A percentile compares a stretch with the other conserved stretches of the same genome.
These are phyloP conservation scores for Trypanosomatidae sp. DNA, from an alignment of 208 protist species.

Conservation along the genomic window DNA sequence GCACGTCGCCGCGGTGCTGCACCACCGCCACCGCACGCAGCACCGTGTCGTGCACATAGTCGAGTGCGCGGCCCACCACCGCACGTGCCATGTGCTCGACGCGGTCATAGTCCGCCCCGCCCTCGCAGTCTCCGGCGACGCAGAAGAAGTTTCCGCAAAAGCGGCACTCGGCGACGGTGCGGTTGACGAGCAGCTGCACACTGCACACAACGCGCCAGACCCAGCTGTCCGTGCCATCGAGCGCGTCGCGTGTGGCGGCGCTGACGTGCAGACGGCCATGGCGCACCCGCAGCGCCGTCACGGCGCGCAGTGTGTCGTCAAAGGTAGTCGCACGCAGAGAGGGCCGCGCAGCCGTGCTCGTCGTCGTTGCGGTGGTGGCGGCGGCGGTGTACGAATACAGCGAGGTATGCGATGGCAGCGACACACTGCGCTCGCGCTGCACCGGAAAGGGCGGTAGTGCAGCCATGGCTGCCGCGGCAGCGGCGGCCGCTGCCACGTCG, in stretches of 20 bases:
- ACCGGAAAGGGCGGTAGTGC: constrained; percentile 25
- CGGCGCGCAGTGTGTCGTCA: constrained; percentile 30
- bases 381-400: constrained; percentile 7
- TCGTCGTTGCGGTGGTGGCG: constrained; percentile 1
- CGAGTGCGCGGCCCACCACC: constrained; percentile 29
- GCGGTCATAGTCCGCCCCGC: constrained; percentile 27
- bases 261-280: constrained; percentile 32
- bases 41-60: constrained; percentile 17
- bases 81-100: constrained; percentile 36
- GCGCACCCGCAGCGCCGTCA: constrained; percentile 24
- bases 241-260: constrained; percentile 6
- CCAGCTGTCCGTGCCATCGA: constrained; percentile 50
- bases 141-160: constrained; percentile 80
- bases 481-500: constrained; percentile 16
- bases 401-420: constrained; percentile 45
- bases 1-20: constrained; percentile 25
- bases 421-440: constrained; percentile 55
- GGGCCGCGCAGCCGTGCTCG: constrained; percentile 9
- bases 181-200: constrained; percentile 38
- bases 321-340: constrained; percentile 34
- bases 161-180: constrained; percentile 45
- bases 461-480: too few relatives aligned
- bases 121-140: constrained; percentile 18
- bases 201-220: constrained; percentile 37
- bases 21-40: constrained; percentile 30